Evolutionary conservation across 2,329 filamentous ascomycete genomes (phyloP).

Genomic region (Chaetothyriales sp.): DNA sequence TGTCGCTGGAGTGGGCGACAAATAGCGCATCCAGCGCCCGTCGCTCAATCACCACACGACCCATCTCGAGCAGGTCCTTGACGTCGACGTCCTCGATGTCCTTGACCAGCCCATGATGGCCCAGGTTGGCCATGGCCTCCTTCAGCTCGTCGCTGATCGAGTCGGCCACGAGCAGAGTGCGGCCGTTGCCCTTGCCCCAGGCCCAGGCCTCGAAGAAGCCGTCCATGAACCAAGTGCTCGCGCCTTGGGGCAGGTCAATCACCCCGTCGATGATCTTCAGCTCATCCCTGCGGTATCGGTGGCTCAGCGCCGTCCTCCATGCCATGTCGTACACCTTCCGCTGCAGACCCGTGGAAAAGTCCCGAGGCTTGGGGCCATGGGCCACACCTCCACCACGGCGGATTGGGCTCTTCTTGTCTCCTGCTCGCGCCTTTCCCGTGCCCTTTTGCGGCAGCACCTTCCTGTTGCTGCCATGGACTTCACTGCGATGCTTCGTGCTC

Average conservation of each 20-base stretch:
- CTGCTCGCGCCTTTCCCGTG: constrained; percentile 60
- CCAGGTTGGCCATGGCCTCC: constrained; percentile 45
- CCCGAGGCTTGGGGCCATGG: constrained; percentile 79
- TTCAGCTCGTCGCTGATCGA: constrained; percentile 1
- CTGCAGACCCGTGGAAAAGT: constrained; percentile 72
- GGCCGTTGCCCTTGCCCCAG: constrained; percentile 51
- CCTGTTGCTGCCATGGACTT: constrained; percentile 66
- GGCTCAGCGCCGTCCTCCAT: constrained; percentile 85
- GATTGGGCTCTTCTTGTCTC: constrained; percentile 68
- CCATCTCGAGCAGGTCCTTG: constrained; percentile 78
- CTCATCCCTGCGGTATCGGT: constrained; percentile 76
- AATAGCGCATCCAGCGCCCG: constrained; percentile 48
- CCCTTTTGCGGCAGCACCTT: constrained; percentile 86
- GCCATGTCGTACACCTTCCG: constrained; percentile 89
- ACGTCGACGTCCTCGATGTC: constrained; percentile 74
- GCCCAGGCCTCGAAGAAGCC: constrained; percentile 56
- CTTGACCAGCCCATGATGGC: constrained; percentile 53
- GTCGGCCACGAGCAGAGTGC: constrained; percentile 61
- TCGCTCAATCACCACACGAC: constrained; percentile 75
- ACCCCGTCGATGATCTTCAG: constrained; percentile 72
- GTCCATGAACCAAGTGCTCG: constrained; percentile 42
- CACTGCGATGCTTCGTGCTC: constrained; percentile 61
- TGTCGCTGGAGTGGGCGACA: not conserved
- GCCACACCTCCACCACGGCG: constrained; percentile 71
- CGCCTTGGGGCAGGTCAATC: constrained; percentile 44